A percentile compares a stretch with the other conserved stretches of the same genome.
Conservation (phyloP, 768 basidiomycete species). For the Mycena metata region DNA sequence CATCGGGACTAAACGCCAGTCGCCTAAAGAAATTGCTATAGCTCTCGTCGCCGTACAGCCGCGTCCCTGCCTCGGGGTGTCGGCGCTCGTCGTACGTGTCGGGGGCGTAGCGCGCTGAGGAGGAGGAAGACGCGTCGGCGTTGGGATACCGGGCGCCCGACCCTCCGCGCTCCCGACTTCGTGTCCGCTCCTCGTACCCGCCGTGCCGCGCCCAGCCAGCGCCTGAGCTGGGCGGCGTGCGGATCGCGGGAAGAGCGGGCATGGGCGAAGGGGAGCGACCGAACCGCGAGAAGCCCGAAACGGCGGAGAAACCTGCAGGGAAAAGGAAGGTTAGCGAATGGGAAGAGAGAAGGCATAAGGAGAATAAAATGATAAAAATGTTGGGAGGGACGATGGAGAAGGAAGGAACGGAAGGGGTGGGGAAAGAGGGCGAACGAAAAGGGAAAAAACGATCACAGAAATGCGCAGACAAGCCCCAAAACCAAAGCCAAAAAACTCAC, state of each 20-base stretch:
- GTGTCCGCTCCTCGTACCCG: constrained; percentile 28
- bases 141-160: too few species aligned
- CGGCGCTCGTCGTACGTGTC: constrained; percentile 19
- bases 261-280: constrained; percentile 91
- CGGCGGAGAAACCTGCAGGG: constrained; percentile 54
- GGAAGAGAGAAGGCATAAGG: neutral
- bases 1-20: constrained; percentile 95
- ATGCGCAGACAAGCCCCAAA: too few species aligned
- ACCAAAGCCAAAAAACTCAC: constrained; percentile 27
- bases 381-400: neutral
- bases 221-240: constrained; percentile 65
- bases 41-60: constrained; percentile 93
- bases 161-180: constrained; percentile 17
- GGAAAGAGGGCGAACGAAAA: too few species aligned
- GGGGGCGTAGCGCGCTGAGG: too few species aligned
- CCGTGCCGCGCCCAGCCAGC: constrained; percentile 32
- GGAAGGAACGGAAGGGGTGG: neutral
- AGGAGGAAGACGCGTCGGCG: too few species aligned
- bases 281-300: constrained; percentile 60
- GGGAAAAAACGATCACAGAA: too few species aligned
- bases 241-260: constrained; percentile 94
- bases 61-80: constrained; percentile 27
- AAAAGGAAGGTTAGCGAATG: constrained; percentile 15
- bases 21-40: constrained; percentile 97
- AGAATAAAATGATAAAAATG: neutral